phyloP scores from a whole-genome alignment of 2,329 filamentous ascomycete species.

The Cyanodermella asteris region DNA sequence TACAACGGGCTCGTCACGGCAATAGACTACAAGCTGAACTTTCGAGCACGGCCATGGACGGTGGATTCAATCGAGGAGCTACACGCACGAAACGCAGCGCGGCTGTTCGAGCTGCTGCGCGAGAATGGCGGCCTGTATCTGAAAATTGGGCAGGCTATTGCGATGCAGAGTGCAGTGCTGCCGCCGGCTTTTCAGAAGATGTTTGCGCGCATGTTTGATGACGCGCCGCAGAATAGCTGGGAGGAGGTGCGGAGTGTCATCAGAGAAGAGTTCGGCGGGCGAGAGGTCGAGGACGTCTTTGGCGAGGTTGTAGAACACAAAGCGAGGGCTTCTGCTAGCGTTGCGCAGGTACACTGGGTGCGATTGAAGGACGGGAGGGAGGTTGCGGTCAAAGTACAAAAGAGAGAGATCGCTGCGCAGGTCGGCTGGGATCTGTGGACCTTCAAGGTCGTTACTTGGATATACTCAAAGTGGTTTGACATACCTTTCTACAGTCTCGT shows the following conservation, averaged over 20 bases:
- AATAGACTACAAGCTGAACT: slow-evolving; percentile 92
- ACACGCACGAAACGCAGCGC: slow-evolving; percentile 64
- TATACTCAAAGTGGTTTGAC: slow-evolving; percentile 76
- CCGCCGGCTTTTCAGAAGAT: slow-evolving; percentile 90
- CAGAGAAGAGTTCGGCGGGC: slow-evolving; percentile 68
- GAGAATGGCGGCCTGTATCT: slow-evolving; percentile 83
- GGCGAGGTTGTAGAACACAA: slow-evolving; percentile 53
- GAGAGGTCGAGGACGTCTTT: slow-evolving; percentile 73
- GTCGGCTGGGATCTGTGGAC: slow-evolving; percentile 91
- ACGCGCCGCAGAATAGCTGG: slow-evolving; percentile 86
- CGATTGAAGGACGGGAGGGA: slow-evolving; percentile 65
- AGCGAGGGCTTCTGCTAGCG: slow-evolving; percentile 59
- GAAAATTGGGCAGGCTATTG: slow-evolving; percentile 95
- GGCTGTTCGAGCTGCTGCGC: slow-evolving; percentile 59
- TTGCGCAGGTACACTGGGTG: slow-evolving; percentile 95
- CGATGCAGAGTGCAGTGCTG: slow-evolving; percentile 88
- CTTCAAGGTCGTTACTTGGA: slow-evolving; percentile 65
- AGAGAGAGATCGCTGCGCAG: slow-evolving; percentile 76
- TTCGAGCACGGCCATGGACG: slow-evolving; percentile 54
- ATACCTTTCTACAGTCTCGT: slow-evolving; percentile 81
- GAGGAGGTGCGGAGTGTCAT: slow-evolving; percentile 67
- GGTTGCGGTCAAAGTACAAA: slow-evolving; percentile 92
- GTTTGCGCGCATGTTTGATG: slow-evolving; percentile 94
- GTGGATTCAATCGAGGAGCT: slow-evolving; percentile 55
- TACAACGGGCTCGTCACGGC: slow-evolving; percentile 58